These are phyloP conservation scores for Mycena haematopus DNA, from an alignment of 768 basidiomycete genomes.

Conservation along the genomic window DNA sequence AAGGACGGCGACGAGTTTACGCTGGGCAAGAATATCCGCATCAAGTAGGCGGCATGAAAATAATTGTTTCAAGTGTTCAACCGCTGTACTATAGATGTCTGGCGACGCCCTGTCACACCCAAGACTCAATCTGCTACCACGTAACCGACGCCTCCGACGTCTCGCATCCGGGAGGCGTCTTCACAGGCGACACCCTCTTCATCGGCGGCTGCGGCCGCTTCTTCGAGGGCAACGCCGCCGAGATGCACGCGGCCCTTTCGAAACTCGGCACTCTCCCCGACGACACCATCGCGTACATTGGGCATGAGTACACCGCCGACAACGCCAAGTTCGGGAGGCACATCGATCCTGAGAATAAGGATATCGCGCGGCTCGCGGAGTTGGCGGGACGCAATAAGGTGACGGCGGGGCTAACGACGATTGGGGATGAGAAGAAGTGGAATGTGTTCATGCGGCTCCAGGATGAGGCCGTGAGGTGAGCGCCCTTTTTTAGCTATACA, in stretches of 20 bases:
- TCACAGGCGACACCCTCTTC: conserved; percentile 96
- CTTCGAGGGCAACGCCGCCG: conserved; percentile 82
- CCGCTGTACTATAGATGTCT: conserved; percentile 59
- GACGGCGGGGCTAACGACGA: conserved; percentile 85
- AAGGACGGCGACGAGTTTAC: conserved; percentile 83
- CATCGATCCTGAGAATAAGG: conserved; percentile 66
- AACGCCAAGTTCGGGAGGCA: conserved; percentile 74
- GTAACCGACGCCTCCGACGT: conserved; percentile 59
- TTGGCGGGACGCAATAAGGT: conserved; percentile 63
- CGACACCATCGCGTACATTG: conserved; percentile 82
- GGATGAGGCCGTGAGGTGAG: conserved; percentile 65
- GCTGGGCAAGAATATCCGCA: conserved; percentile 65
- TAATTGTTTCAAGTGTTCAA: background rate
- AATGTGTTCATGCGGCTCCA: conserved; percentile 92
- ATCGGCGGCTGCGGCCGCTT: conserved; percentile 90
- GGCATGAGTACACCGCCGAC: conserved; percentile 89
- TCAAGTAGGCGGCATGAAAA: conserved; percentile 50
- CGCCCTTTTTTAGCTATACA: background rate
- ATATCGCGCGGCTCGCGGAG: conserved; percentile 61
- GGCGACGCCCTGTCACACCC: conserved; percentile 93
- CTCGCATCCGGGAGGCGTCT: conserved; percentile 74
- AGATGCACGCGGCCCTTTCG: conserved; percentile 81
- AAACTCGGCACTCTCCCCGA: conserved; percentile 79
- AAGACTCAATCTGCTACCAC: conserved; percentile 94
- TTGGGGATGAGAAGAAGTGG: conserved; percentile 93